Evolutionary conservation across 75 land plant species (phyloP).

Genomic region (Selaginella tamariscina): DNA sequence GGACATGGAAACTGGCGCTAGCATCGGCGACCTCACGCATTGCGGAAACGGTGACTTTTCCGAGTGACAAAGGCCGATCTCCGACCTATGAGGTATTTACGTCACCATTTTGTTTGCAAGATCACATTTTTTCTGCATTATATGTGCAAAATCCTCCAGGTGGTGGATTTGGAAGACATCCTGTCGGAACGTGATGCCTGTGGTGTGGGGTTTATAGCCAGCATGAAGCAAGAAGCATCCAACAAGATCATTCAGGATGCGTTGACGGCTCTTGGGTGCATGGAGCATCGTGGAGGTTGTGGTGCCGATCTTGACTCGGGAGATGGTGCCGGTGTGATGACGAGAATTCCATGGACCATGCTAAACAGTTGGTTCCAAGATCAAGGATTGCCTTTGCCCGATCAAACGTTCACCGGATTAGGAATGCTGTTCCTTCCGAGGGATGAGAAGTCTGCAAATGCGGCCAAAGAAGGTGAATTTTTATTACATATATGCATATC

Average conservation of each 20-base stretch:
- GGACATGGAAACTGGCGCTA: constrained; percentile 12
- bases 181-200: constrained; percentile 91
- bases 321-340: constrained; percentile 95
- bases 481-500: neutral
- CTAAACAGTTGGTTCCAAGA: constrained; percentile 56
- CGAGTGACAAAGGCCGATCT: neutral
- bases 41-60: neutral
- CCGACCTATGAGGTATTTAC: neutral
- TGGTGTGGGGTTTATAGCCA: constrained; percentile 97
- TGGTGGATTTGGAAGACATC: constrained; percentile 66
- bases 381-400: constrained; percentile 58
- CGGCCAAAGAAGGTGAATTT: constrained; percentile 65
- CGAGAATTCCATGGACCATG: constrained; percentile 83
- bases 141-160: constrained; percentile 25
- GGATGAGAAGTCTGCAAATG: constrained; percentile 37
- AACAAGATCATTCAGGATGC: constrained; percentile 66
- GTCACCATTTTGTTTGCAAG: neutral
- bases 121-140: neutral
- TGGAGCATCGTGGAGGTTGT: constrained; percentile 99
- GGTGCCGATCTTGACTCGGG: constrained; percentile 97
- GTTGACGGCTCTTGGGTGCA: constrained; percentile 81
- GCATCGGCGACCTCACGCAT: neutral
- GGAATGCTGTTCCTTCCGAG: constrained; percentile 90
- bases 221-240: constrained; percentile 57
- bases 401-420: constrained; percentile 64